Base-by-base conservation (phyloP, 2,329 filamentous ascomycete species). In the Penicillium verrucosum region DNA sequence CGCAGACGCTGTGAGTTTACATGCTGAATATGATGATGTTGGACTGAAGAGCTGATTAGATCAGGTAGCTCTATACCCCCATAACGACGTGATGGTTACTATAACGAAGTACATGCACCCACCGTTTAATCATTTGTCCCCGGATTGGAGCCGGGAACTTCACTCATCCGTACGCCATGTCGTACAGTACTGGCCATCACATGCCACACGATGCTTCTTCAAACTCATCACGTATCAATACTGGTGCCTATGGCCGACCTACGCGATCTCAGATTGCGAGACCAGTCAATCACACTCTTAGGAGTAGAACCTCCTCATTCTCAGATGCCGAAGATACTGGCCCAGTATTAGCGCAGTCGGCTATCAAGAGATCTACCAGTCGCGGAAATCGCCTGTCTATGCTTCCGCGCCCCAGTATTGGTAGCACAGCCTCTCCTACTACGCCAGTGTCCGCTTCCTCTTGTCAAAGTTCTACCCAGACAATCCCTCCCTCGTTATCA, bases 91-190 rank as follows among this genome's bases (percentile, higher is more conserved):
- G 61, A 75, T 75, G 72, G 68, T 71, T 72, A 62, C 65, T 53
- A 54, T 59, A 54, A 58, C 53, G 51, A 61, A 56, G 59, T 56
- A 62, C 52, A 60, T 59, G 60, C 62, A 57, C 62, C 59, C 58
- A 58, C 58, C 46, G 49, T 29, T 25, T 55, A 58, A 68, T 66
- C 58, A 58, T 56, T 65, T 62, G 63, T 68, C 62, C 64, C 61
- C 64, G 63, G 56, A 65, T 66, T 66, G 63, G 57, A 67, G 58
- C 63, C 62, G 60, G 65, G 60, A 60, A 59, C 59, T 65, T 55
- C 57, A 61, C 47, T 54, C 57, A 54, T 58, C 58, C 62, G 71
- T 66, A 53, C 65, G 71, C 62, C 60, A 77, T 77, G 75, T 67
- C 70, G 62, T 65, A 73, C 66, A 72, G 61, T 62, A 60, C 62